Base-by-base conservation (phyloP, 192 early-diverging fungal genomes). In the Coemansia aciculifera region DNA sequence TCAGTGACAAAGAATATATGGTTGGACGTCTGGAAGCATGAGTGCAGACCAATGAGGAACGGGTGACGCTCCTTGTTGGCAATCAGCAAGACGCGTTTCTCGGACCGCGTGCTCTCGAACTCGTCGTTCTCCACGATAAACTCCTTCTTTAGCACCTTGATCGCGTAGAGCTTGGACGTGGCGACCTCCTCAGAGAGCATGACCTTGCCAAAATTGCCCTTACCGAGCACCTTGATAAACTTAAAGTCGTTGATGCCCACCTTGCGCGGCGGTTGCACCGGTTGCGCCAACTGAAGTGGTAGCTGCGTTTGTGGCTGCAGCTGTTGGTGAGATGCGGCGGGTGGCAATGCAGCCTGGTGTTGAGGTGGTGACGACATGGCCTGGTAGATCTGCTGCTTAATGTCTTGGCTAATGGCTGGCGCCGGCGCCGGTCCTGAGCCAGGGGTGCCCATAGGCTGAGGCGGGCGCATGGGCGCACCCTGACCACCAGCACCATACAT, bases 151-250 rank as follows among this genome's bases (percentile, higher is more conserved):
- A 99, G 79, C 5, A 99, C 96, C 77, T 99, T 99, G 84, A 99
- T 97, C 6, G 95, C 97, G 79, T 94, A 97, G 13, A 95, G 85
- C 32, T 90, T 87, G 69, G 89, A 87, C 43, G 87, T 86, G 59
- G 84, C 56, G 74, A 93, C 93, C 69, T 99, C 95, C 78, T 97
- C 94, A 3, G 95, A 94, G 60, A 99, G 86, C 92, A 99, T 96
- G 21, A 99, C 96, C 85, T 99, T 99, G 75, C 97, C 97, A 88
- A 97, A 99, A 85, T 97, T 98, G 59, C 97, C 97, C 77, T 96
- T 97, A 65, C 97, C 97, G 12, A 99, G 84, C 2, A 99, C 96
- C 21, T 95, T 93, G 59, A 95, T 69, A 61, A 99, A 95, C 64
- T 89, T 91, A 67, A 99, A 99, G 72, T 99, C 95, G 56, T 97